phyloP scores from a whole-genome alignment of 352 stramenopile species.

The Globisporangium mamillatum region DNA sequence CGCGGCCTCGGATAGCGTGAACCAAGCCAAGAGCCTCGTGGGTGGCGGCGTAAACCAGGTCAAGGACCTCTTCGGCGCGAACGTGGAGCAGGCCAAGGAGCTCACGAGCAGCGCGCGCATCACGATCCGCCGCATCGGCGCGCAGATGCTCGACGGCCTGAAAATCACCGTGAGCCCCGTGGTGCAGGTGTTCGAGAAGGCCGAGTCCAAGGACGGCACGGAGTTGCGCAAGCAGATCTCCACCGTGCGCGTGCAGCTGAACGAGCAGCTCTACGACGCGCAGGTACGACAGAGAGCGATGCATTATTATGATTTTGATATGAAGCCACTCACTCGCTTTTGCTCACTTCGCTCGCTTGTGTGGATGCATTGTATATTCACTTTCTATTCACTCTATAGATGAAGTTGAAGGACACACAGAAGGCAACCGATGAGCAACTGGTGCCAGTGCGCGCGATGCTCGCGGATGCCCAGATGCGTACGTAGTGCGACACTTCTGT shows the following conservation, averaged over 20 bases:
- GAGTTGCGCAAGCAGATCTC: conserved; percentile 60
- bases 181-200: conserved; percentile 63
- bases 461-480: conserved; percentile 51
- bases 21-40: conserved; percentile 45
- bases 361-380: no score
- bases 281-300: conserved; percentile 23
- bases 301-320: neutral
- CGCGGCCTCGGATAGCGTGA: conserved; percentile 28
- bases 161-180: conserved; percentile 45
- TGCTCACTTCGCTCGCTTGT: neutral
- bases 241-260: conserved; percentile 42
- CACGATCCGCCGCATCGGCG: conserved; percentile 32
- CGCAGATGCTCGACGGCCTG: conserved; percentile 39
- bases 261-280: conserved; percentile 58
- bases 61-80: conserved; percentile 34
- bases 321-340: neutral
- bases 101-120: conserved; percentile 57
- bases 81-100: conserved; percentile 57
- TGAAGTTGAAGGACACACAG: conserved; percentile 47
- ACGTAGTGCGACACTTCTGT: conserved; percentile 16
- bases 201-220: conserved; percentile 59
- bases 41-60: conserved; percentile 39
- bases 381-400: conserved; percentile 11
- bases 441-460: conserved; percentile 48
- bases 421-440: conserved; percentile 61